These are phyloP conservation scores for Turritis glabra DNA, from an alignment of 345 rosid species.

Conservation along the genomic window DNA sequence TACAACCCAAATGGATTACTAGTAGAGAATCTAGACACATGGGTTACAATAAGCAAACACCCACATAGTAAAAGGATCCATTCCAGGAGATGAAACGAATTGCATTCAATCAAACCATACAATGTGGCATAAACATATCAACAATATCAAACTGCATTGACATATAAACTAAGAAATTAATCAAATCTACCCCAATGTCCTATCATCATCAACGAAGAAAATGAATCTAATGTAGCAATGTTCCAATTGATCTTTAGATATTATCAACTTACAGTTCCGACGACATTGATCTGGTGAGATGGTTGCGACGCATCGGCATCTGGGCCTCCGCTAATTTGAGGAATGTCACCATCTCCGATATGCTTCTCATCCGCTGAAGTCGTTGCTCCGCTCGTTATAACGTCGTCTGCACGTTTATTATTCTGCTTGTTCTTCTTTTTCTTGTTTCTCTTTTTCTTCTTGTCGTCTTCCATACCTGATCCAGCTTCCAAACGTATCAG, in stretches of 20 bases:
- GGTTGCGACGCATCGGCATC: conserved; percentile 23
- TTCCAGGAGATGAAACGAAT: not conserved
- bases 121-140: not conserved
- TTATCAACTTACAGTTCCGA: conserved; percentile 41
- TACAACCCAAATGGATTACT: not conserved
- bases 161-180: not conserved
- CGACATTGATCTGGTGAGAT: conserved; percentile 39
- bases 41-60: not conserved
- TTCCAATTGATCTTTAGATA: not conserved
- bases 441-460: conserved; percentile 66
- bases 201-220: not conserved
- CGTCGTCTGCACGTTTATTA: conserved; percentile 41
- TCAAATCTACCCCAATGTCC: not conserved
- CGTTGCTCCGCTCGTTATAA: conserved; percentile 16
- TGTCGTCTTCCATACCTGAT: conserved; percentile 63
- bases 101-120: not conserved
- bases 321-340: conserved; percentile 29
- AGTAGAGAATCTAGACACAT: not conserved
- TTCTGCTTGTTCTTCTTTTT: conserved; percentile 61
- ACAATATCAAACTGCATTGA: conserved; percentile 1
- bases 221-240: not conserved
- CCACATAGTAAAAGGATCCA: not conserved
- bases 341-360: conserved; percentile 34
- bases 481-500: conserved; percentile 1
- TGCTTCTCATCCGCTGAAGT: conserved; percentile 33